phyloP scores from a whole-genome alignment of 2,329 filamentous ascomycete genomes.

The Lasiodiplodia sp. region DNA sequence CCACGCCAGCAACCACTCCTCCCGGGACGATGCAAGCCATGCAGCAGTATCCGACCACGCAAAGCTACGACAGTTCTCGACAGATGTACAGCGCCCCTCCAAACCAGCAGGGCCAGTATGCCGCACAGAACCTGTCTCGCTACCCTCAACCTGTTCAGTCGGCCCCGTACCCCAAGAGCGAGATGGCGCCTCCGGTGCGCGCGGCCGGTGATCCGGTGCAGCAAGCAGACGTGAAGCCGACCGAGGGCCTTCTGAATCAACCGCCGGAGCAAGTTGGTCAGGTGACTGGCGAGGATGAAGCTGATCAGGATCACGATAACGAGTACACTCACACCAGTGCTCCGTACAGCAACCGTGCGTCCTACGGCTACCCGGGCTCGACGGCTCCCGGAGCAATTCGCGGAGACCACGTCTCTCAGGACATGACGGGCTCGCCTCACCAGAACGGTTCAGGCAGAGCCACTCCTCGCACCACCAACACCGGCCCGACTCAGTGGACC shows the following conservation, averaged over 20 bases:
- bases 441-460: constrained; percentile 83
- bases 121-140: constrained; percentile 68
- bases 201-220: constrained; percentile 69
- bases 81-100: constrained; percentile 79
- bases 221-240: constrained; percentile 68
- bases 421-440: constrained; percentile 85
- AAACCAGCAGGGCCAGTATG: constrained; percentile 72
- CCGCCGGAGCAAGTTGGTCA: constrained; percentile 60
- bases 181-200: constrained; percentile 69
- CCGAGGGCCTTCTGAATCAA: constrained; percentile 65
- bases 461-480: constrained; percentile 80
- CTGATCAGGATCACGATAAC: constrained; percentile 76
- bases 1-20: constrained; percentile 89
- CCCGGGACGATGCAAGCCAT: constrained; percentile 82
- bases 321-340: constrained; percentile 86
- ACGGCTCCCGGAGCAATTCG: constrained; percentile 71
- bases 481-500: constrained; percentile 76
- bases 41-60: constrained; percentile 76
- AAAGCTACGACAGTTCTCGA: constrained; percentile 77
- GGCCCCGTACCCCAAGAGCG: constrained; percentile 71
- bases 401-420: constrained; percentile 76
- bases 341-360: constrained; percentile 72
- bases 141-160: constrained; percentile 64
- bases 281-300: constrained; percentile 68
- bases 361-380: constrained; percentile 78